Conservation (phyloP, 805 yeast genomes). For the Spathaspora hagerdaliae region DNA sequence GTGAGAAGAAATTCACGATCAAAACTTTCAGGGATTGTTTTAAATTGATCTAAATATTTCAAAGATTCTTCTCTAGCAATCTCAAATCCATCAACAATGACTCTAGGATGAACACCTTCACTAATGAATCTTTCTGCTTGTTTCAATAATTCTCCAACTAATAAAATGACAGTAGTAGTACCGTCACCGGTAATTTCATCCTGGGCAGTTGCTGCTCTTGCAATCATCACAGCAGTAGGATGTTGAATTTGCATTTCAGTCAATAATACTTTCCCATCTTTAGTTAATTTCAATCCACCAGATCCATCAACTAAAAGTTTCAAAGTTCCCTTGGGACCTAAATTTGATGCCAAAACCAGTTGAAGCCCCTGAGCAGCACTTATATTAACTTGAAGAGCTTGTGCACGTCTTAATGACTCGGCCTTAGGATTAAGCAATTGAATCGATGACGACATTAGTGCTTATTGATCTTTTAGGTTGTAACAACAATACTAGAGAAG, state of each 20-base stretch:
- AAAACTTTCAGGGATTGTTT: slow-evolving; percentile 45
- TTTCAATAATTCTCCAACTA: slow-evolving; percentile 90
- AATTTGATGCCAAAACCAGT: slow-evolving; percentile 82
- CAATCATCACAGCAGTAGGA: slow-evolving; percentile 52
- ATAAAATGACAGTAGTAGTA: slow-evolving; percentile 89
- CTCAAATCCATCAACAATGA: slow-evolving; percentile 93
- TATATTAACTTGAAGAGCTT: slow-evolving; percentile 92
- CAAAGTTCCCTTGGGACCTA: slow-evolving; percentile 96
- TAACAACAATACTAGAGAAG: too few species aligned
- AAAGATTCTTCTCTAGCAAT: slow-evolving; percentile 75
- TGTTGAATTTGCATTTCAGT: slow-evolving; percentile 90
- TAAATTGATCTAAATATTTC: slow-evolving; percentile 64
- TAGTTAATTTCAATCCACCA: slow-evolving; percentile 91
- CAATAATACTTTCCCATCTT: slow-evolving; percentile 91
- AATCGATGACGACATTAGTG: slow-evolving; percentile 22
- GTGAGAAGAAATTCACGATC: slow-evolving; percentile 87
- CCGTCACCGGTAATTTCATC: slow-evolving; percentile 99
- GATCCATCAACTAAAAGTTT: slow-evolving; percentile 97
- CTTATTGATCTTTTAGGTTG: neutral
- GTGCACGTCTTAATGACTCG: slow-evolving; percentile 91
- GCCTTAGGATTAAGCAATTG: slow-evolving; percentile 96
- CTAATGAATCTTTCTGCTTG: slow-evolving; percentile 89
- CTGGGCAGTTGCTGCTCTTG: slow-evolving; percentile 97
- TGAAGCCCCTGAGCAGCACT: slow-evolving; percentile 97
- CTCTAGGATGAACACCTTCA: slow-evolving; percentile 96